Evolutionary conservation across 31 red algal genomes (phyloP).

Genomic region (Endocladia muricata): DNA sequence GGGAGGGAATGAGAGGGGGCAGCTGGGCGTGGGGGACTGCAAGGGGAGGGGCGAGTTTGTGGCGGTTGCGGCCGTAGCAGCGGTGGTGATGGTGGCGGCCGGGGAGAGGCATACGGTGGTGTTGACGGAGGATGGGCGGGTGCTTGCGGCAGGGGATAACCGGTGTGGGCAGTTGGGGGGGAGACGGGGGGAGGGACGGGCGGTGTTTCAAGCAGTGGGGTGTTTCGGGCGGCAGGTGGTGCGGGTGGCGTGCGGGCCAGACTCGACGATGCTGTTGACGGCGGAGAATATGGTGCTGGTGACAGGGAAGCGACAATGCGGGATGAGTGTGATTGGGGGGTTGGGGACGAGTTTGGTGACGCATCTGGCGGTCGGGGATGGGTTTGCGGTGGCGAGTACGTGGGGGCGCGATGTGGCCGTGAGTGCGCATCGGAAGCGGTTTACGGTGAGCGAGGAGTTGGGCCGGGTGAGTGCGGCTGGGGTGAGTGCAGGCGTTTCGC

Average conservation of each 20-base stretch:
- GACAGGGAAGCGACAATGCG: slow-evolving; percentile 50
- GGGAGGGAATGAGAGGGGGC: slow-evolving; percentile 43
- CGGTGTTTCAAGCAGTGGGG: slow-evolving; percentile 23
- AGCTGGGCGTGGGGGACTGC: slow-evolving; percentile 29
- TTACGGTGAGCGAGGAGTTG: slow-evolving; percentile 57
- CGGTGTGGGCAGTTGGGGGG: slow-evolving; percentile 38
- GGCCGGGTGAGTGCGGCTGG: slow-evolving; percentile 8
- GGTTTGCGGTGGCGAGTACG: slow-evolving; percentile 60
- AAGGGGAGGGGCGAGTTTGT: slow-evolving; percentile 11
- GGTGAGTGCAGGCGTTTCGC: slow-evolving; percentile 46
- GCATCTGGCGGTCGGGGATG: slow-evolving; percentile 57
- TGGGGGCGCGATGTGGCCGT: slow-evolving; percentile 39
- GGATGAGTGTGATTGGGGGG: slow-evolving; percentile 64
- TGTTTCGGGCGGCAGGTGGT: slow-evolving; percentile 49
- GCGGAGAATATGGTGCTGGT: slow-evolving; percentile 68
- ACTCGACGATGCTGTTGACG: slow-evolving; percentile 67
- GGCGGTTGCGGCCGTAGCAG: neutral
- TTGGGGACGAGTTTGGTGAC: slow-evolving; percentile 41
- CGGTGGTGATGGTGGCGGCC: slow-evolving; percentile 30
- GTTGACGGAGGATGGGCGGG: slow-evolving; percentile 31
- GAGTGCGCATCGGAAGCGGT: slow-evolving; percentile 39
- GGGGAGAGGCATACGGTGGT: slow-evolving; percentile 47
- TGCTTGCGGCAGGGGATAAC: slow-evolving; percentile 47
- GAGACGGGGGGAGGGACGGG: neutral
- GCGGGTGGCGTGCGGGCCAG: slow-evolving; percentile 50